Evolutionary conservation across 2,329 filamentous ascomycete genomes (phyloP).

Genomic region (Colletotrichum simmondsii): DNA sequence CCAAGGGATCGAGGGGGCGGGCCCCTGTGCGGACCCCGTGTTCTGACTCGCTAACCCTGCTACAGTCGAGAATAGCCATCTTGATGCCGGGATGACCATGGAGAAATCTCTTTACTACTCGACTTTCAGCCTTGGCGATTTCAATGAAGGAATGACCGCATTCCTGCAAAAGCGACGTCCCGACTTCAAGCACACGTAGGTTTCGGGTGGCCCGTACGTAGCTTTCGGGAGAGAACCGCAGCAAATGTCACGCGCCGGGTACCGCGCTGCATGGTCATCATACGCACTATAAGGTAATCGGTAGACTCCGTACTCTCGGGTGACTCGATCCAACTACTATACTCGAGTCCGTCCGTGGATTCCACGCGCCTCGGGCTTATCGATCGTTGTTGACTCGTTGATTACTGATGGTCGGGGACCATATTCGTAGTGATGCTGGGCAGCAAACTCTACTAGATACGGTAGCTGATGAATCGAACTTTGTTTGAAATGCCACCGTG

Average conservation of each 20-base stretch:
- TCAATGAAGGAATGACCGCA: constrained; percentile 51
- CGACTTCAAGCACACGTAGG: constrained; percentile 37
- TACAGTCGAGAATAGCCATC: constrained; percentile 52
- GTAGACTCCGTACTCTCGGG: not conserved
- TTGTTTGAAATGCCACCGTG: not conserved
- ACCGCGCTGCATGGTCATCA: not conserved
- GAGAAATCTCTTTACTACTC: constrained; percentile 50
- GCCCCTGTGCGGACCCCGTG: not conserved
- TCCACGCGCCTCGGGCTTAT: not conserved
- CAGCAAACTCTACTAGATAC: not conserved
- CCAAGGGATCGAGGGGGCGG: not conserved
- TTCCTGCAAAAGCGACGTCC: constrained; percentile 52
- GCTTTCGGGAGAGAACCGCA: constrained; percentile 6
- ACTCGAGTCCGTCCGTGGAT: not conserved
- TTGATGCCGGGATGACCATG: constrained; percentile 50
- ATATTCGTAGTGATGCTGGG: not conserved
- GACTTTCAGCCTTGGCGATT: constrained; percentile 50
- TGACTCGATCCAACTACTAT: not conserved
- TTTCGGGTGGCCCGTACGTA: constrained; percentile 10
- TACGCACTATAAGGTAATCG: not conserved
- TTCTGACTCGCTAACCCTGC: constrained; percentile 36
- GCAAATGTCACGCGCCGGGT: not conserved
- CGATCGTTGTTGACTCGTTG: too few species aligned
- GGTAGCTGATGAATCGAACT: not conserved
- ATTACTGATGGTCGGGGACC: not conserved